Conservation (phyloP, 2,329 filamentous ascomycete species). For the Pseudocercospora vitis region DNA sequence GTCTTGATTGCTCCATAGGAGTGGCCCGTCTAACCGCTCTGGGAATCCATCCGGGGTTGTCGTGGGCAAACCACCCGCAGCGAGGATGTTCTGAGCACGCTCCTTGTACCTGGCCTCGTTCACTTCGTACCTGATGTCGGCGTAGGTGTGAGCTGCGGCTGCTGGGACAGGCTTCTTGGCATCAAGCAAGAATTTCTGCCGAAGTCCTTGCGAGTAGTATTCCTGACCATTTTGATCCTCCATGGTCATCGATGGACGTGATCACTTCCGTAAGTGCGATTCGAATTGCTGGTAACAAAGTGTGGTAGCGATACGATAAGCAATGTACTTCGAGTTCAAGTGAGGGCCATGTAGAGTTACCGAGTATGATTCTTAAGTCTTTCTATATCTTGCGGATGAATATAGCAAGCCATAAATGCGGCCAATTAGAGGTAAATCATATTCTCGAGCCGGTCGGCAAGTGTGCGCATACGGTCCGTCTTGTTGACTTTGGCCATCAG, state of each 20-base stretch:
- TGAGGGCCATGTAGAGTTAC: background rate
- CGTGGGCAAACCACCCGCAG: background rate
- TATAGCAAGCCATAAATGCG: background rate
- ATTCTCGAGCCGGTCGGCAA: background rate
- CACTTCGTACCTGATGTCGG: background rate
- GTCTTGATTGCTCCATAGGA: background rate
- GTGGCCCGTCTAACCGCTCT: background rate
- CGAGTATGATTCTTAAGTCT: background rate
- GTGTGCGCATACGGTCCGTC: background rate
- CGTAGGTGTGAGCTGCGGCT: background rate
- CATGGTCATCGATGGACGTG: background rate
- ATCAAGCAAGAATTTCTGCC: background rate
- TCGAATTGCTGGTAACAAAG: background rate
- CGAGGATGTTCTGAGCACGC: background rate
- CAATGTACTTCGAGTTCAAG: no score
- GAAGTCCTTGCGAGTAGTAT: background rate
- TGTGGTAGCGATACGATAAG: background rate
- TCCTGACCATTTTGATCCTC: background rate
- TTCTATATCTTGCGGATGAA: background rate
- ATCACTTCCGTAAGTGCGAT: background rate
- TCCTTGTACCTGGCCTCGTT: background rate
- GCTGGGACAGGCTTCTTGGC: background rate
- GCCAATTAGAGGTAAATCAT: background rate
- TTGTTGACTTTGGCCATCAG: background rate
- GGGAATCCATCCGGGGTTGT: background rate